These are phyloP conservation scores for Colletotrichum chlorophyti DNA, from an alignment of 2,329 filamentous ascomycete species.

Conservation along the genomic window DNA sequence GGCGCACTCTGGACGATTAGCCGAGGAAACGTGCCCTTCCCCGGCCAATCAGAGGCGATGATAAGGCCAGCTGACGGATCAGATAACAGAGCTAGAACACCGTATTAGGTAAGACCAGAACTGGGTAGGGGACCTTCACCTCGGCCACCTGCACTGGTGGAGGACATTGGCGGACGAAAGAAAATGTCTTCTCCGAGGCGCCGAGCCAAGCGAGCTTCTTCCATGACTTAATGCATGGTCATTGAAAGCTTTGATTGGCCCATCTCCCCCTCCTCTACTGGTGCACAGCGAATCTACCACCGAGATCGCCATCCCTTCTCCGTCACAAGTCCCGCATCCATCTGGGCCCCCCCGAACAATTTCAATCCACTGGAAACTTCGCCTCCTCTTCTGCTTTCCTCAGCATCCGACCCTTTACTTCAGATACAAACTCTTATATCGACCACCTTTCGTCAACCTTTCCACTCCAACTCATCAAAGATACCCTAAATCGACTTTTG, in stretches of 20 bases:
- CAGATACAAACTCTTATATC: constrained; percentile 4
- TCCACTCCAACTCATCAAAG: constrained; percentile 1
- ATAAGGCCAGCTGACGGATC: not conserved
- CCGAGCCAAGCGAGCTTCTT: constrained; percentile 20
- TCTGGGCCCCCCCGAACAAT: not conserved
- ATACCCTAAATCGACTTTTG: constrained; percentile 2
- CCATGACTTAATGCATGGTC: constrained; percentile 28
- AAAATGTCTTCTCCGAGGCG: constrained; percentile 30
- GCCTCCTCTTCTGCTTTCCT: constrained; percentile 19
- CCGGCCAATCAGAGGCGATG: not conserved
- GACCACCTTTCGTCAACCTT: constrained; percentile 22
- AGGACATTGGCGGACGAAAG: constrained; percentile 9
- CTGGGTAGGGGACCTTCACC: no score
- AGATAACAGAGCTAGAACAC: constrained; percentile 11
- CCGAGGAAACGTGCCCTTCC: not conserved
- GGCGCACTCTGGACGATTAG: no score
- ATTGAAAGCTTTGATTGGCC: constrained; percentile 28
- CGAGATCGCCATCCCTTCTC: constrained; percentile 31
- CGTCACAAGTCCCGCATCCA: constrained; percentile 30
- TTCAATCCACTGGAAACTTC: constrained; percentile 16
- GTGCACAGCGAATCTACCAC: no score
- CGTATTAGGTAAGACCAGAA: no score
- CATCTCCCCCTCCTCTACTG: not conserved
- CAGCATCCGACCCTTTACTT: not conserved
- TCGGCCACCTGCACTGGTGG: no score